Evolutionary conservation across 2,329 filamentous ascomycete species (phyloP).

Genomic region (Trichothecium roseum): DNA sequence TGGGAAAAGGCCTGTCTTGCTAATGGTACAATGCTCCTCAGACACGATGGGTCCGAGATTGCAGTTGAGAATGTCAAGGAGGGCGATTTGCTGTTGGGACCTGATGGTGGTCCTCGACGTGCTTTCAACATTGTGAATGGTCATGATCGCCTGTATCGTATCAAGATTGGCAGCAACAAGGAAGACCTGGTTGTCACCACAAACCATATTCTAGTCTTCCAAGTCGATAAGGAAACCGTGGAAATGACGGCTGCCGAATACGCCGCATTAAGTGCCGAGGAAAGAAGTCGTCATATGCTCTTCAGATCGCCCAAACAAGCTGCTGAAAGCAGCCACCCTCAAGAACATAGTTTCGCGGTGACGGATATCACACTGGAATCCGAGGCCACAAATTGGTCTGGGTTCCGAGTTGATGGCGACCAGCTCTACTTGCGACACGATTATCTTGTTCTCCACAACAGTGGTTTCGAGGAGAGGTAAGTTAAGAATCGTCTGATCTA

Average conservation of each 20-base stretch:
- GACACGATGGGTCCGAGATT: conserved; percentile 30
- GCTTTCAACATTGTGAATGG: conserved; percentile 40
- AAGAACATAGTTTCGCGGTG: conserved; percentile 25
- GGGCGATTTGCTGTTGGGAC: conserved; percentile 36
- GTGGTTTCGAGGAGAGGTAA: conserved; percentile 39
- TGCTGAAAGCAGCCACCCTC: conserved; percentile 9
- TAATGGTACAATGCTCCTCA: conserved; percentile 31
- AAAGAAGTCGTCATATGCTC: conserved; percentile 22
- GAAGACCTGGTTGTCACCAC: conserved; percentile 39
- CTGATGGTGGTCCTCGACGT: conserved; percentile 33
- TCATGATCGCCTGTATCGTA: conserved; percentile 35
- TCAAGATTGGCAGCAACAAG: conserved; percentile 26
- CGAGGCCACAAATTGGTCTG: conserved; percentile 33
- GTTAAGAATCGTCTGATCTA: too few species aligned
- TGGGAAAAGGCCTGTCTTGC: conserved; percentile 59
- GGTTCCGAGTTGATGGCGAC: conserved; percentile 39
- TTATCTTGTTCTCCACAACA: conserved; percentile 34
- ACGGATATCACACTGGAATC: conserved; percentile 30
- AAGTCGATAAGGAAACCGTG: conserved; percentile 29
- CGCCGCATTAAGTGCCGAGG: conserved; percentile 23
- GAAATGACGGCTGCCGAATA: conserved; percentile 36
- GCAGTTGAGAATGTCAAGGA: conserved; percentile 37
- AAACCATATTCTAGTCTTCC: conserved; percentile 36
- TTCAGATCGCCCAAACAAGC: conserved; percentile 18
- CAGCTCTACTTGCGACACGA: conserved; percentile 40